Base-by-base conservation (phyloP, 176 grass and related monocot genomes). In the Raddia guianensis region DNA sequence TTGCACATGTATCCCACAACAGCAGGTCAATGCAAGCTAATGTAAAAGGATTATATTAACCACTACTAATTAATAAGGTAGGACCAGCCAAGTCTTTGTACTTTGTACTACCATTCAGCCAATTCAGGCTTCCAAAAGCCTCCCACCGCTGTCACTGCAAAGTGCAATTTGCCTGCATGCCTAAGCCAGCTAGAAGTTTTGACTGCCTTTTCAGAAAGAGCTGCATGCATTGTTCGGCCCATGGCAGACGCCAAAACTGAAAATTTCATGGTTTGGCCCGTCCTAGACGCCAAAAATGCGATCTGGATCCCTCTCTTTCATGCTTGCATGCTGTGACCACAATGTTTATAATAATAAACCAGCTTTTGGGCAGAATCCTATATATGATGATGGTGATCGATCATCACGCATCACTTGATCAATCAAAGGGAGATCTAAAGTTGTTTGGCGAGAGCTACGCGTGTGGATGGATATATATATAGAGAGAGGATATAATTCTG, bases 281-380 rank as follows among this genome's bases (percentile, higher is more conserved):
- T 48, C 20, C 62, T 14, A 40, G 21, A 74, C 77, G 53, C n/a
- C 42, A 40, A 76, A 79, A 46, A 74, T n/a, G 48, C 19, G 62
- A 15, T 44, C 14, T 68, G 37, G 27, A 27, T 45, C 14, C 18
- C 65, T 35, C 11, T 64, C 8, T 12, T 18, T 57, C 16, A 40
- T 40, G 37, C 37, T 40, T 40, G 37, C 58, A 57, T 57, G 40
- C 48, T 85, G 71, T 65, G 75, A 80, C 48, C 77, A 76, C 49
- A 81, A 70, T 48, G 76, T 69, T 84, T 57, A 82, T 81, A 27
- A 57, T 61, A 66, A 56, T 80, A 75, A 68, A 37, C 16, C 18
- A 80, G 47, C 55, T 74, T 78, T 84, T 84, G 46, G 63, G 70
- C 49, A 88, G 87, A 75, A 89, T 85, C 71, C 42, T 76, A 12